A percentile compares a stretch with the other conserved stretches of the same genome.
Evolutionary conservation across 441 rosid species (phyloP).

Genomic region (Croton setiger): DNA sequence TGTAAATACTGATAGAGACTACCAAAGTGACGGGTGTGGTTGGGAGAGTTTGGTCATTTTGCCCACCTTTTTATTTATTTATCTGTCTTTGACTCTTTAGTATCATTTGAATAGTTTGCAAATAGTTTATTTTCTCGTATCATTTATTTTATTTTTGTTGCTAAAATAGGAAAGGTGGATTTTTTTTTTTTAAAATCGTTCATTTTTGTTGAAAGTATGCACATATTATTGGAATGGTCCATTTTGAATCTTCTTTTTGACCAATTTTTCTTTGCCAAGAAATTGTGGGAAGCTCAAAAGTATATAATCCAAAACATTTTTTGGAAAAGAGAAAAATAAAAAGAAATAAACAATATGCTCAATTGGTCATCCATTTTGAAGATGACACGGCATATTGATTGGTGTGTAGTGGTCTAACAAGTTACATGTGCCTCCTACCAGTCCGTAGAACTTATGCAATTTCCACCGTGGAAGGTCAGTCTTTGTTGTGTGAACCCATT

Average conservation of each 20-base stretch:
- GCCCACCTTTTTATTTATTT: too few relatives aligned
- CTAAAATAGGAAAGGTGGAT: neutral
- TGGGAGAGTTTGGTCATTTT: too few relatives aligned
- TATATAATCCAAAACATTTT: constrained; percentile 14
- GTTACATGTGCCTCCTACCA: constrained; percentile 23
- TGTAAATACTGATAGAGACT: too few relatives aligned
- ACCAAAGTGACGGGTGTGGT: too few relatives aligned
- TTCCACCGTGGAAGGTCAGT: neutral
- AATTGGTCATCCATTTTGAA: too few relatives aligned
- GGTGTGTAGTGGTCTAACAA: constrained; percentile 6
- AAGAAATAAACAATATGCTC: neutral
- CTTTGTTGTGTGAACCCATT: too few relatives aligned
- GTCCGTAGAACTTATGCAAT: neutral
- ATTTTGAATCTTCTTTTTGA: constrained; percentile 19
- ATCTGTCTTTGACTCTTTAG: too few relatives aligned
- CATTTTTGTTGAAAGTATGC: neutral
- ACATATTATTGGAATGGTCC: constrained; percentile 13
- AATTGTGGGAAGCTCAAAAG: constrained; percentile 17
- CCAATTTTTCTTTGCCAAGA: constrained; percentile 14
- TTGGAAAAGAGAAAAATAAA: constrained; percentile 9
- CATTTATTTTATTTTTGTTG: neutral
- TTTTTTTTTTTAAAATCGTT: neutral
- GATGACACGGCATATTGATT: constrained; percentile 14
- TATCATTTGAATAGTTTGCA: too few relatives aligned
- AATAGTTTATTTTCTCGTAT: too few relatives aligned